Conservation (phyloP, 2,329 filamentous ascomycete species). For the Myotisia sp. region DNA sequence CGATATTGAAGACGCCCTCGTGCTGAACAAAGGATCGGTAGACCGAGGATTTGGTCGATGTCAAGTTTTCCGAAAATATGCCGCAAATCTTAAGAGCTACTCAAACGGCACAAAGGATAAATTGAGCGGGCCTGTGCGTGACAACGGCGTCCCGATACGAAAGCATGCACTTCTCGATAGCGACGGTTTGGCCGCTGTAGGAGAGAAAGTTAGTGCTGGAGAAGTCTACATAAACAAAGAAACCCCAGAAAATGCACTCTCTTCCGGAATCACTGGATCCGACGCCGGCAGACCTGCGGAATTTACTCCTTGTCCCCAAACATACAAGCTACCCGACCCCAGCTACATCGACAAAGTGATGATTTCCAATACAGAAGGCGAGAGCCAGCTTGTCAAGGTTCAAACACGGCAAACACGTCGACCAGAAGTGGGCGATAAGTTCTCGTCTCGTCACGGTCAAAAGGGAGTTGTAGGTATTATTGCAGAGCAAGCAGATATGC, state of each 20-base stretch:
- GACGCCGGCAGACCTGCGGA: conserved; percentile 41
- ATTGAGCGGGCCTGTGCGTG: conserved; percentile 49
- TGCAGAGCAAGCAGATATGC: conserved; percentile 91
- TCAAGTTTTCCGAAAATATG: conserved; percentile 94
- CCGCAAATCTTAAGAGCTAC: conserved; percentile 74
- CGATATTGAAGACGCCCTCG: conserved; percentile 96
- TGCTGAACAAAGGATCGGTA: conserved; percentile 88
- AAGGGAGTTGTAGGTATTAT: conserved; percentile 97
- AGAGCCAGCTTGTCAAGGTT: conserved; percentile 78
- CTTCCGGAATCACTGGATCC: conserved; percentile 46
- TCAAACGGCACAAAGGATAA: conserved; percentile 57
- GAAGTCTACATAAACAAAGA: conserved; percentile 88
- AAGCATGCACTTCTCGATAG: conserved; percentile 61
- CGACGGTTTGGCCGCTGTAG: conserved; percentile 84
- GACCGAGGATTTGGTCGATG: conserved; percentile 93
- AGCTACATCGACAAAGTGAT: conserved; percentile 94
- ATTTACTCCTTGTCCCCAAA: conserved; percentile 34
- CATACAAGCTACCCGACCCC: conserved; percentile 70
- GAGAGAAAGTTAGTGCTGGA: conserved; percentile 59
- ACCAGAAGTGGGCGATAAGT: conserved; percentile 94
- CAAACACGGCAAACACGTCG: conserved; percentile 90
- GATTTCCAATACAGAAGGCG: conserved; percentile 76
- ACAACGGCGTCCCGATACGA: conserved; percentile 45
- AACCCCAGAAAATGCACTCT: conserved; percentile 62
- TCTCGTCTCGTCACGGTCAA: conserved; percentile 94